These are phyloP conservation scores for Dactylorhiza incarnata DNA, from an alignment of 106 monocot species.

Conservation along the genomic window DNA sequence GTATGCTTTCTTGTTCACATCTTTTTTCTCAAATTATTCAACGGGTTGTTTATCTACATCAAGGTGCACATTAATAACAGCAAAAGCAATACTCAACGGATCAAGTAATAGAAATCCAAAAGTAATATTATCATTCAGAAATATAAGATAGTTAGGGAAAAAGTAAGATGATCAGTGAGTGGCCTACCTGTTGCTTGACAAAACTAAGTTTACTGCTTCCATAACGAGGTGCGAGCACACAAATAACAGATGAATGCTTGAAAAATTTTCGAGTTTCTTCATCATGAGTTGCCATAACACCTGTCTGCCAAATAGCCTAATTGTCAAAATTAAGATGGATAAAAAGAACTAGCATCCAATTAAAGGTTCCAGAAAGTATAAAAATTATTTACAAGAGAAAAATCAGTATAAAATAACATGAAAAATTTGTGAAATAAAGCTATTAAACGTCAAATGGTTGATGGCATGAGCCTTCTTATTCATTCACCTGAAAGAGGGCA, in stretches of 20 bases:
- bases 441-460: not conserved
- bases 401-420: not conserved
- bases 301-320: constrained; percentile 28
- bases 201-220: constrained; percentile 70
- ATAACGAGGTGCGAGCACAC: constrained; percentile 71
- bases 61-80: not conserved
- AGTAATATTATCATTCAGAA: not conserved
- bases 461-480: not conserved
- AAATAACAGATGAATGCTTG: constrained; percentile 78
- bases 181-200: constrained; percentile 57
- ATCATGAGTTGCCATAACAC: constrained; percentile 77
- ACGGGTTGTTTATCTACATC: not conserved
- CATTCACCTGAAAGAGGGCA: not conserved
- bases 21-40: not conserved
- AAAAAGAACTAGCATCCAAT: not conserved
- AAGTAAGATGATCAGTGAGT: not conserved
- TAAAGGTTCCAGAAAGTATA: not conserved
- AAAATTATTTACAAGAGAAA: not conserved
- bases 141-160: not conserved
- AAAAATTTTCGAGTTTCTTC: constrained; percentile 72
- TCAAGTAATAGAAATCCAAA: not conserved
- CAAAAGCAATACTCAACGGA: not conserved
- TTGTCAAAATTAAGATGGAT: not conserved
- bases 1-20: not conserved
- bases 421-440: not conserved